Conservation (phyloP, 108 stramenopile species). For the Nannochloropsis gaditana region DNA sequence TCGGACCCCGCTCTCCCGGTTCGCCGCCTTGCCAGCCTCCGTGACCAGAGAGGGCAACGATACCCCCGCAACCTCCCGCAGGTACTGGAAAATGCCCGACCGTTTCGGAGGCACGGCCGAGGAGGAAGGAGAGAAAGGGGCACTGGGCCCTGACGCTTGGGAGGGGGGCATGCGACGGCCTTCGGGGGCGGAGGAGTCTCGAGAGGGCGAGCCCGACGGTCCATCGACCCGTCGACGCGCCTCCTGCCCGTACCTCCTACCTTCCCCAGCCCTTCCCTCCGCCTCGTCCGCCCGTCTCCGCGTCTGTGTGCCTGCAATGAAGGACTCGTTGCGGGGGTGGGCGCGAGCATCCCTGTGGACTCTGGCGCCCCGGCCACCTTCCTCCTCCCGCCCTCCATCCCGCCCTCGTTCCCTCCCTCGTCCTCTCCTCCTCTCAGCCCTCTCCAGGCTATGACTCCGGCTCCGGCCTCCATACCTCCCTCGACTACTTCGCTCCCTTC, state of each 20-base stretch:
- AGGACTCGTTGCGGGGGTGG: not conserved
- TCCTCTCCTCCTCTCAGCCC: not conserved
- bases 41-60: not conserved
- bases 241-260: not conserved
- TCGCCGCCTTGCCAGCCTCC: not conserved
- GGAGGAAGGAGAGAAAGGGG: not conserved
- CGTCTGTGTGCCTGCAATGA: not conserved
- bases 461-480: not conserved
- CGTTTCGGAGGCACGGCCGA: not conserved
- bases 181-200: too few relatives aligned
- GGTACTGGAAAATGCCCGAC: conserved; percentile 11
- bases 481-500: not conserved
- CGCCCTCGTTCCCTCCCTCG: not conserved
- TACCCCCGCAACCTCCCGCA: not conserved
- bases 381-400: not conserved
- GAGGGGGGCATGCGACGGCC: too few relatives aligned
- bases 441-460: not conserved
- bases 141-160: not conserved
- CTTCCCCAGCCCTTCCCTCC: not conserved
- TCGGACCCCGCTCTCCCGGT: not conserved
- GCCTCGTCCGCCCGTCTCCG: not conserved
- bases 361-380: not conserved
- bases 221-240: not conserved
- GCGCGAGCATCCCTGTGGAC: not conserved
- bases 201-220: too few relatives aligned